Percentiles rank a stretch among this genome's conserved stretches.
Conservation (phyloP, 2,329 filamentous ascomycete species). For the Clonostachys byssicola region DNA sequence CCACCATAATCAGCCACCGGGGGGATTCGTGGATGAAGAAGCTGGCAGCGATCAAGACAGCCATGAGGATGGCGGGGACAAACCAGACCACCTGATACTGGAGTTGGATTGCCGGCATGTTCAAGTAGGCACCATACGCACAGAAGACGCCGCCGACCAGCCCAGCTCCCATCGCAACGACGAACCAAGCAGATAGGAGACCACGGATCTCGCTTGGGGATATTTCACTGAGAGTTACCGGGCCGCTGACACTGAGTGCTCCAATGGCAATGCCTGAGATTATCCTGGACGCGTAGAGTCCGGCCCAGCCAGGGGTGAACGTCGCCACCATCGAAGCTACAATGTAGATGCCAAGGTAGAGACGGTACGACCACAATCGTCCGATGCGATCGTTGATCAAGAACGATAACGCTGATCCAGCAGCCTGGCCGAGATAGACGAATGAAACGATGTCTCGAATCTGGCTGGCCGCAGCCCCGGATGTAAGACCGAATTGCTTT, state of each 20-base stretch:
- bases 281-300: conserved; percentile 27
- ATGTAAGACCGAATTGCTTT: no score
- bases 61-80: conserved; percentile 14
- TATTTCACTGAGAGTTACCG: conserved; percentile 31
- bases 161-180: conserved; percentile 25
- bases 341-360: conserved; percentile 27
- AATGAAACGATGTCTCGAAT: no score
- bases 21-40: conserved; percentile 52
- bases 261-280: conserved; percentile 31
- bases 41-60: background rate
- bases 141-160: conserved; percentile 21
- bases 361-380: conserved; percentile 28
- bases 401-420: conserved; percentile 18
- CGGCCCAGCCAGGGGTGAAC: conserved; percentile 14
- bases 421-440: no score
- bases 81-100: conserved; percentile 21
- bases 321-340: conserved; percentile 24
- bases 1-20: conserved; percentile 39
- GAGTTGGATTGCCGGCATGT: conserved; percentile 14
- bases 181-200: conserved; percentile 28
- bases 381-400: conserved; percentile 30
- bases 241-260: conserved; percentile 26
- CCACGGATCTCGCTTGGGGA: conserved; percentile 31
- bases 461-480: no score
- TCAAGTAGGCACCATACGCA: conserved; percentile 24